Evolutionary conservation across 495 filamentous ascomycete genomes (phyloP).

Genomic region (Talaromyces liani): DNA sequence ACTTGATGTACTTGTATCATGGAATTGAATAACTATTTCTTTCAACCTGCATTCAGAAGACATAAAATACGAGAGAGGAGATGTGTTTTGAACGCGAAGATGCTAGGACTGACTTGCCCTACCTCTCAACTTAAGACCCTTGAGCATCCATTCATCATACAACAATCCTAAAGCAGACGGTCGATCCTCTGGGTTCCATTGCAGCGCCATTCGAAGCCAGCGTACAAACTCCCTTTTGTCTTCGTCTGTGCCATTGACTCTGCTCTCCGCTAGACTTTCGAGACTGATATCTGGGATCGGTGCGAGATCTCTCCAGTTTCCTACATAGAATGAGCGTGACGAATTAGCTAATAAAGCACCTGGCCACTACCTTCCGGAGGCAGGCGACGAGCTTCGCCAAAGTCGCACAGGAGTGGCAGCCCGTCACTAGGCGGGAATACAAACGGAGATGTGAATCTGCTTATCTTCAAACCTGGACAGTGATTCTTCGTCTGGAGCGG

Average conservation of each 20-base stretch:
- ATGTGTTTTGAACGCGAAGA: too few species aligned
- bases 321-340: neutral
- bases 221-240: conserved; percentile 26
- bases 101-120: neutral
- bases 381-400: too few species aligned
- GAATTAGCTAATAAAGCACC: too few species aligned
- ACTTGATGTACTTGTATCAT: neutral
- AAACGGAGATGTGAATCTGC: conserved; percentile 11
- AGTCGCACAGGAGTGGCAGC: too few species aligned
- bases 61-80: too few species aligned
- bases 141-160: conserved; percentile 33
- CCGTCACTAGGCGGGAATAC: conserved; percentile 8
- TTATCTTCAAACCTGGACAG: conserved; percentile 11
- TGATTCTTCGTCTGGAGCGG: neutral
- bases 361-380: too few species aligned
- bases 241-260: conserved; percentile 19
- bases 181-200: conserved; percentile 35
- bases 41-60: neutral
- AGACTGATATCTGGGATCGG: conserved; percentile 17
- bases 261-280: conserved; percentile 8
- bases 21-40: neutral
- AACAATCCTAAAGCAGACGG: conserved; percentile 31
- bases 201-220: conserved; percentile 32
- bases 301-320: conserved; percentile 16
- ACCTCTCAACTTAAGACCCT: neutral